Evolutionary conservation across 192 early-diverging fungal genomes (phyloP).

Genomic region (Dimargaris xerosporica): DNA sequence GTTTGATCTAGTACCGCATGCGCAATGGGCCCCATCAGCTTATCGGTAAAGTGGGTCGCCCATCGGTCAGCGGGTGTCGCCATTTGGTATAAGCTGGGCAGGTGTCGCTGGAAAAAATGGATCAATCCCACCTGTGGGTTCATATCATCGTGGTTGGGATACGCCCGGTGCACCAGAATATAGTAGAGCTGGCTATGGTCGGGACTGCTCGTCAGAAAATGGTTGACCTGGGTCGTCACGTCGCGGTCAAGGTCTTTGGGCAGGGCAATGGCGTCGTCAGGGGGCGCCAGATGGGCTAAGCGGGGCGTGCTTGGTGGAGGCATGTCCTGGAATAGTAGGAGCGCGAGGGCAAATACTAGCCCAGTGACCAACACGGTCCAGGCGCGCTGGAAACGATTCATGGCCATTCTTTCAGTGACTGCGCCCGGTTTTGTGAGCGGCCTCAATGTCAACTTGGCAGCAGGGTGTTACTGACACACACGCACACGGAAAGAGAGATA

Average conservation of each 20-base stretch:
- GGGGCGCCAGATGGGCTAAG: not conserved
- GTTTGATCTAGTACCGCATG: not conserved
- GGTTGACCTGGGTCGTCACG: not conserved
- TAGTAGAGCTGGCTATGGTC: not conserved
- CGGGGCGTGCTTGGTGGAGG: not conserved
- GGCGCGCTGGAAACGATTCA: too few relatives aligned
- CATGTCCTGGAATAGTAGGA: not conserved
- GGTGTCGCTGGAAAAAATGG: not conserved
- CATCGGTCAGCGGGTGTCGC: not conserved
- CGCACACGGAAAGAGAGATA: too few relatives aligned
- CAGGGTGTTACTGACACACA: too few relatives aligned
- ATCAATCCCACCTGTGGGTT: not conserved
- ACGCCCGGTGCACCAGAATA: not conserved
- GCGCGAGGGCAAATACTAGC: not conserved
- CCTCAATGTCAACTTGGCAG: too few relatives aligned
- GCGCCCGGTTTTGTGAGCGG: too few relatives aligned
- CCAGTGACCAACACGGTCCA: not conserved
- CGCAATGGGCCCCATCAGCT: slow-evolving; percentile 1
- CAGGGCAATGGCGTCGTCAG: not conserved
- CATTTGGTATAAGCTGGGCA: not conserved
- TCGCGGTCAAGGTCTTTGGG: not conserved
- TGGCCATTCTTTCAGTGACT: too few relatives aligned
- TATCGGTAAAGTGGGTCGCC: not conserved
- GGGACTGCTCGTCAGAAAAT: not conserved
- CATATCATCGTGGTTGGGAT: not conserved